Conservation (phyloP, 805 yeast genomes). For the Priceomyces carsonii region DNA sequence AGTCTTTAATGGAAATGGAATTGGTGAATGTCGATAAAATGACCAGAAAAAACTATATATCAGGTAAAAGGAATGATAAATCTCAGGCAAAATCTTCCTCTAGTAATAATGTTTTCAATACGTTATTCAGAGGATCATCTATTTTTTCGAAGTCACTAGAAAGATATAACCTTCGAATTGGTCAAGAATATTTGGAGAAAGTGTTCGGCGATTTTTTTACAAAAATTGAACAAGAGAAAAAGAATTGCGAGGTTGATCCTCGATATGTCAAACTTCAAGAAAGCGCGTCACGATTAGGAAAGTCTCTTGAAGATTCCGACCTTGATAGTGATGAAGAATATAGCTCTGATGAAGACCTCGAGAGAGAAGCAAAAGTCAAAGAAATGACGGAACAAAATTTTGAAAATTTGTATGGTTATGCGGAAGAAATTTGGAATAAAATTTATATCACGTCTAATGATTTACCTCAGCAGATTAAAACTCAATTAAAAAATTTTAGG, state of each 20-base stretch:
- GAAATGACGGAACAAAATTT: slow-evolving; percentile 48
- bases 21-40: slow-evolving; percentile 48
- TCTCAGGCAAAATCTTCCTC: slow-evolving; percentile 14
- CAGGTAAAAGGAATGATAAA: slow-evolving; percentile 21
- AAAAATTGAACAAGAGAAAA: slow-evolving; percentile 48
- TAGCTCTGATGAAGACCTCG: slow-evolving; percentile 29
- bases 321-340: slow-evolving; percentile 16
- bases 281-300: slow-evolving; percentile 25
- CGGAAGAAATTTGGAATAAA: slow-evolving; percentile 62
- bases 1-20: slow-evolving; percentile 67
- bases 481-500: slow-evolving; percentile 63
- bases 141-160: slow-evolving; percentile 82
- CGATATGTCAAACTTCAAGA: slow-evolving; percentile 46
- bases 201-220: slow-evolving; percentile 71
- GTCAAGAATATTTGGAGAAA: slow-evolving; percentile 73
- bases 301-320: slow-evolving; percentile 20
- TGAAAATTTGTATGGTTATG: slow-evolving; percentile 48
- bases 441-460: slow-evolving; percentile 71
- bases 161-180: slow-evolving; percentile 70
- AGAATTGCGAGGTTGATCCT: slow-evolving; percentile 84
- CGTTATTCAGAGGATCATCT: slow-evolving; percentile 78
- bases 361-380: slow-evolving; percentile 33
- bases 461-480: slow-evolving; percentile 66
- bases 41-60: slow-evolving; percentile 43
- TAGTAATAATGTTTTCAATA: slow-evolving; percentile 37